Conservation (phyloP, 1,139 yeast genomes). For the Magnusiomyces fungicola region DNA sequence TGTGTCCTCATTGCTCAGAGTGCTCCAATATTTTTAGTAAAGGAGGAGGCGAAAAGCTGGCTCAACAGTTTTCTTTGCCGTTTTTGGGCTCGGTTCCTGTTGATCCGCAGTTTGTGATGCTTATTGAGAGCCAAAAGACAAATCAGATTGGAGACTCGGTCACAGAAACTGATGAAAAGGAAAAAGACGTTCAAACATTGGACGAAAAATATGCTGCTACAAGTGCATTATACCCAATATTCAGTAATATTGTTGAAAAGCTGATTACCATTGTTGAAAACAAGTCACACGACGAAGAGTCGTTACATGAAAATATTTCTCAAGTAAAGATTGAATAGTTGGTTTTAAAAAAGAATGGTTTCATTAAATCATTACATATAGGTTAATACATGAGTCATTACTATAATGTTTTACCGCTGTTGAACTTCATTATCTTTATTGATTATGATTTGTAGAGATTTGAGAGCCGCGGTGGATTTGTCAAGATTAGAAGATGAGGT, state of each 20-base stretch:
- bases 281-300: too few relatives aligned
- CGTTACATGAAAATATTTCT: too few relatives aligned
- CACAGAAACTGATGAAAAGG: slow-evolving; percentile 18
- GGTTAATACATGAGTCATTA: too few relatives aligned
- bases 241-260: slow-evolving; percentile 43
- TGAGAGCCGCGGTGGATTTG: background rate
- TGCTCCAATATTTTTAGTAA: slow-evolving; percentile 78
- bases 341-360: too few relatives aligned
- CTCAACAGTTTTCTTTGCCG: slow-evolving; percentile 52
- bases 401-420: too few relatives aligned
- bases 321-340: too few relatives aligned
- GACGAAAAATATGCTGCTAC: slow-evolving; percentile 34
- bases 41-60: slow-evolving; percentile 82
- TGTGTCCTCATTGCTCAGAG: slow-evolving; percentile 90
- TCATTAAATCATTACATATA: too few relatives aligned
- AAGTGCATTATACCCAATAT: slow-evolving; percentile 39
- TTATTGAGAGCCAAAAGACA: slow-evolving; percentile 49
- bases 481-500: background rate
- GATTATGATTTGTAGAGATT: background rate
- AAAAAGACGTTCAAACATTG: background rate
- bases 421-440: background rate
- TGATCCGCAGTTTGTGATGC: slow-evolving; percentile 82
- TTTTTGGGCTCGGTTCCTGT: slow-evolving; percentile 87
- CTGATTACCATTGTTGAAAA: too few relatives aligned
- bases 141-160: slow-evolving; percentile 11